phyloP scores from a whole-genome alignment of 1,284 basidiomycete species.

The Apiotrichum porosum region DNA sequence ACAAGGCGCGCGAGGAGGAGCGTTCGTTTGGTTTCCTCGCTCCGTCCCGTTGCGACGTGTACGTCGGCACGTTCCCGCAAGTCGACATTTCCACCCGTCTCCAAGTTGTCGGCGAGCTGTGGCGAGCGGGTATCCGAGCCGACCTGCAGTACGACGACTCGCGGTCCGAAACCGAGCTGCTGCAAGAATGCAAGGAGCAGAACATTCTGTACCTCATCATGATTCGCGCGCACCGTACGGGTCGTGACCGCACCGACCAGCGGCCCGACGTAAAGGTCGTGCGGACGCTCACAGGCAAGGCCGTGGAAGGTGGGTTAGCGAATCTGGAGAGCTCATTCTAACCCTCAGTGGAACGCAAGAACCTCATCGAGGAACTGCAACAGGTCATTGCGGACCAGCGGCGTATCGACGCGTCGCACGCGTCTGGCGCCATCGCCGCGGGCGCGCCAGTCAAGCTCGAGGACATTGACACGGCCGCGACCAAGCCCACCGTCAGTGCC shows the following conservation, averaged over 20 bases:
- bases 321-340: background rate
- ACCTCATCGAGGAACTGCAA: slow-evolving; percentile 40
- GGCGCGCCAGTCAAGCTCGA: slow-evolving; percentile 14
- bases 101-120: slow-evolving; percentile 53
- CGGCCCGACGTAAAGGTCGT: slow-evolving; percentile 42
- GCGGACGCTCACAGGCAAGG: slow-evolving; percentile 14
- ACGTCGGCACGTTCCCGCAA: slow-evolving; percentile 51
- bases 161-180: slow-evolving; percentile 38
- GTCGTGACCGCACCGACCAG: background rate
- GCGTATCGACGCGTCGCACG: slow-evolving; percentile 42
- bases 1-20: slow-evolving; percentile 48
- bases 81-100: slow-evolving; percentile 51
- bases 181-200: slow-evolving; percentile 46
- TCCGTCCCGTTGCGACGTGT: slow-evolving; percentile 54
- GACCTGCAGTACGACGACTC: slow-evolving; percentile 55
- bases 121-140: slow-evolving; percentile 54
- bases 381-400: slow-evolving; percentile 44
- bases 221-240: slow-evolving; percentile 28
- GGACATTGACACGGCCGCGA: background rate
- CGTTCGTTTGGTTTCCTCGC: slow-evolving; percentile 51
- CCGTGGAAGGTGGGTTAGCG: slow-evolving; percentile 37
- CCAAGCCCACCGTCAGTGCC: slow-evolving; percentile 32
- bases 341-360: slow-evolving; percentile 37
- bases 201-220: slow-evolving; percentile 48
- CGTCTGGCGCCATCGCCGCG: slow-evolving; percentile 31